Percentiles rank a stretch among this genome's conserved stretches.
phyloP scores from a whole-genome alignment of 345 rosid species.

The Iberis pinnata region DNA sequence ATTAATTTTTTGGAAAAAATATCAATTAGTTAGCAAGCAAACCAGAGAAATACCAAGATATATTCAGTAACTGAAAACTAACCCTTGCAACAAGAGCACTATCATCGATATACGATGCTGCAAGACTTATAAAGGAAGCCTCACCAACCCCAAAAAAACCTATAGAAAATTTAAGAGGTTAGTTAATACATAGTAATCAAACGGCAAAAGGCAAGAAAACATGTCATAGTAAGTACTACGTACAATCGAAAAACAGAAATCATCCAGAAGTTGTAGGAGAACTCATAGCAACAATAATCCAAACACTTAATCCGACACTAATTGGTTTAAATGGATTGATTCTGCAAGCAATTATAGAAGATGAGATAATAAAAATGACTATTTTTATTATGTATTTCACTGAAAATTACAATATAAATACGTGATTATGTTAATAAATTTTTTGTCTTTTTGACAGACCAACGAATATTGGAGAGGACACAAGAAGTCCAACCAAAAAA shows the following conservation, averaged over 20 bases:
- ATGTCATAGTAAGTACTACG: too few relatives aligned
- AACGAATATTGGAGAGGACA: constrained; percentile 90
- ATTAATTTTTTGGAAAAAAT: constrained; percentile 56
- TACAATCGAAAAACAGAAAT: constrained; percentile 79
- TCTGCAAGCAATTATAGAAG: constrained; percentile 37
- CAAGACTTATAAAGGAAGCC: constrained; percentile 97
- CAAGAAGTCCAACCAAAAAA: constrained; percentile 95
- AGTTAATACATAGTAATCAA: too few relatives aligned
- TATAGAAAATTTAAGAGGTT: constrained; percentile 25
- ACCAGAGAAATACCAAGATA: neutral
- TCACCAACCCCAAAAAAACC: constrained; percentile 99
- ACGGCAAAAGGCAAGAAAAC: too few relatives aligned
- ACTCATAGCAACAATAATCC: constrained; percentile 85
- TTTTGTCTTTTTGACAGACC: constrained; percentile 68
- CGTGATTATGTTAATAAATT: neutral
- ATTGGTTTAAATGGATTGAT: constrained; percentile 79
- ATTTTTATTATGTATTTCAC: neutral
- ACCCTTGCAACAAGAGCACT: constrained; percentile 82
- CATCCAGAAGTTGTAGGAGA: constrained; percentile 74
- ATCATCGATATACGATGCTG: constrained; percentile 96
- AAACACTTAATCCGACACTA: constrained; percentile 80
- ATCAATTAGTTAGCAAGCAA: neutral
- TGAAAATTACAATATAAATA: neutral
- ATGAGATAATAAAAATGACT: constrained; percentile 3
- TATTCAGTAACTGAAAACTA: constrained; percentile 2